Base-by-base conservation (phyloP, 1,284 basidiomycete genomes). In the Ceratobasidium sp. region DNA sequence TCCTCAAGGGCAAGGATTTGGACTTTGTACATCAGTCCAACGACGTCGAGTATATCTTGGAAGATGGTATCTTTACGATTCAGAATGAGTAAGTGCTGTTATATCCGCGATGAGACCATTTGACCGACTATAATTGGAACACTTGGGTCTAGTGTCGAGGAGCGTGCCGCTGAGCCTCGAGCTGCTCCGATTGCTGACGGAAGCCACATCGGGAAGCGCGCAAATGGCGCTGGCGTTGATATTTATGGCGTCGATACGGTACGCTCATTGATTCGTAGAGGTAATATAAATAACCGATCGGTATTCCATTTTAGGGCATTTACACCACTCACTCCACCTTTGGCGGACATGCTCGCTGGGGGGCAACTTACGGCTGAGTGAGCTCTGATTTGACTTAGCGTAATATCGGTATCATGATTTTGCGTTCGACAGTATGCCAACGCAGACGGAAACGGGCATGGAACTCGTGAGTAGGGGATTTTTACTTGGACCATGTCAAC, bases 231-330 rank as follows among this genome's bases (percentile, higher is more conserved):
- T 19, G 64, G 51, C 45, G 73, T 75, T 36, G 60, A 75, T 31
- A 64, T 75, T 51, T 75, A 75, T 31, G 45, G 54, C 17, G 50
- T 74, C 15, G 73, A 74, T 41, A 74, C 73, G 17, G 73, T 57
- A 57, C n/a, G 56, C 7, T 15, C 2, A 29, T 17, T 17, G 36
- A 29, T 33, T 56, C 53, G 2, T 57, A 33, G 2, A 14, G 31
- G 31, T 33, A 19, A 3, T 14, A 3, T 6, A 3, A 24, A 4
- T 6, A 57, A 22, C 56, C 33, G 29, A 57, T 29, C 6, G 7
- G 4, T 15, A 17, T 7, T 57, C 4, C 4, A 11, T 33, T 2
- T n/a, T 51, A 53, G 63, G 50, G 63, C n/a, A 65, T 65, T 17
- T 65, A 65, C 31, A 15, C 31, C 24, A 24, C 45, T 17, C 63